Conservation (phyloP, 2,329 filamentous ascomycete genomes). For the Ophiostoma pallidulum region DNA sequence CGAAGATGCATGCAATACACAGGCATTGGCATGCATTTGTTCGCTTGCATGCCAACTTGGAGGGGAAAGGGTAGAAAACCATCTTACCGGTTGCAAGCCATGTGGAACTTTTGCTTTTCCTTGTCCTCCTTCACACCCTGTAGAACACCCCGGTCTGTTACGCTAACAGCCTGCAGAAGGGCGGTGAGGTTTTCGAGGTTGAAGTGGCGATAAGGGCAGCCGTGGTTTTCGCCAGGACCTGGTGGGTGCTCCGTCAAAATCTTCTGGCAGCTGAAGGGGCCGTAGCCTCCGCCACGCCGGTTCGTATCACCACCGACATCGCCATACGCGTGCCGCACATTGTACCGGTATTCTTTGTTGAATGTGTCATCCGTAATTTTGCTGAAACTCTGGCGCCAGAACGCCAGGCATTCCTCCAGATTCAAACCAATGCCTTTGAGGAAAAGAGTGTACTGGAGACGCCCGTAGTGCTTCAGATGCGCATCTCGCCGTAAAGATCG, state of each 20-base stretch:
- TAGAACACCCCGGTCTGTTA: slow-evolving; percentile 67
- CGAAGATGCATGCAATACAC: no score
- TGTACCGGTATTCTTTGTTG: slow-evolving; percentile 97
- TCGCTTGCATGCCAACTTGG: no score
- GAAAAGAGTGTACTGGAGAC: slow-evolving; percentile 92
- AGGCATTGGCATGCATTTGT: no score
- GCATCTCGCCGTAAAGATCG: slow-evolving; percentile 74
- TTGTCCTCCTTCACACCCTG: slow-evolving; percentile 83
- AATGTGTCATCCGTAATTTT: slow-evolving; percentile 88
- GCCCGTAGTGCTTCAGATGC: slow-evolving; percentile 87
- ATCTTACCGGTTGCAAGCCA: slow-evolving; percentile 79
- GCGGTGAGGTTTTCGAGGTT: slow-evolving; percentile 73
- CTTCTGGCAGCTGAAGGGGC: slow-evolving; percentile 89
- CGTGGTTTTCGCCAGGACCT: slow-evolving; percentile 78
- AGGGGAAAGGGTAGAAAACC: no score
- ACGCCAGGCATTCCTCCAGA: slow-evolving; percentile 82
- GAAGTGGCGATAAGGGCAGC: slow-evolving; percentile 95
- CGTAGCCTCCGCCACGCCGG: slow-evolving; percentile 76
- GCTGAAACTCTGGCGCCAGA: slow-evolving; percentile 83
- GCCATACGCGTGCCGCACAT: slow-evolving; percentile 88
- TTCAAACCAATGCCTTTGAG: slow-evolving; percentile 89
- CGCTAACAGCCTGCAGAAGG: slow-evolving; percentile 67
- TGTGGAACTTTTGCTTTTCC: slow-evolving; percentile 78
- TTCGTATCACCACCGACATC: slow-evolving; percentile 92
- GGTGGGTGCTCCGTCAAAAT: slow-evolving; percentile 84